phyloP scores from a whole-genome alignment of 1,284 basidiomycete species.

The Exsudoporus floridanus region DNA sequence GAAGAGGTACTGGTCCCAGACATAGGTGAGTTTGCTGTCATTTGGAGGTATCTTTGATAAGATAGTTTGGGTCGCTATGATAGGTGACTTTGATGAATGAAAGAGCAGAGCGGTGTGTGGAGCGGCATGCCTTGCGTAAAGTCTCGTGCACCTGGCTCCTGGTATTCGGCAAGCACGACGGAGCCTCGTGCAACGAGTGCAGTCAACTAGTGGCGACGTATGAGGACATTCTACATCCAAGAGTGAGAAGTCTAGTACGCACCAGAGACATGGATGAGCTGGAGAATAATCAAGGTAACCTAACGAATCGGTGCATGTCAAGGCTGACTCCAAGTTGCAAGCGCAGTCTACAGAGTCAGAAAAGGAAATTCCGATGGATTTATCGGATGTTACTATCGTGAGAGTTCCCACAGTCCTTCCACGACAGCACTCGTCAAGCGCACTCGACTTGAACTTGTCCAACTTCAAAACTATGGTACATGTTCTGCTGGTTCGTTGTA shows the following conservation, averaged over 20 bases:
- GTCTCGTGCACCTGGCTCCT: constrained; percentile 66
- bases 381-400: neutral
- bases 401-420: constrained; percentile 28
- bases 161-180: constrained; percentile 81
- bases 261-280: constrained; percentile 21
- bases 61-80: constrained; percentile 83
- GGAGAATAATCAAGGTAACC: neutral
- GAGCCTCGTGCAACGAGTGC: constrained; percentile 83
- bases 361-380: constrained; percentile 21
- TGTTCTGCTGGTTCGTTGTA: neutral
- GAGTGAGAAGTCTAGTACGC: neutral
- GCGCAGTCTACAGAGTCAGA: neutral
- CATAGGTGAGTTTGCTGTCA: constrained; percentile 93
- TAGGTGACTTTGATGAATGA: constrained; percentile 3
- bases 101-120: neutral
- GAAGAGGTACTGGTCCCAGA: constrained; percentile 94
- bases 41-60: constrained; percentile 93
- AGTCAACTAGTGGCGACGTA: constrained; percentile 56
- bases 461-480: constrained; percentile 27
- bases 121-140: constrained; percentile 73
- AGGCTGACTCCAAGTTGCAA: neutral
- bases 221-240: neutral
- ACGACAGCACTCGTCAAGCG: constrained; percentile 20
- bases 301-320: neutral
- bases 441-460: constrained; percentile 9